phyloP scores from a whole-genome alignment of 306 rosid genomes.

The Dryas octopetala region DNA sequence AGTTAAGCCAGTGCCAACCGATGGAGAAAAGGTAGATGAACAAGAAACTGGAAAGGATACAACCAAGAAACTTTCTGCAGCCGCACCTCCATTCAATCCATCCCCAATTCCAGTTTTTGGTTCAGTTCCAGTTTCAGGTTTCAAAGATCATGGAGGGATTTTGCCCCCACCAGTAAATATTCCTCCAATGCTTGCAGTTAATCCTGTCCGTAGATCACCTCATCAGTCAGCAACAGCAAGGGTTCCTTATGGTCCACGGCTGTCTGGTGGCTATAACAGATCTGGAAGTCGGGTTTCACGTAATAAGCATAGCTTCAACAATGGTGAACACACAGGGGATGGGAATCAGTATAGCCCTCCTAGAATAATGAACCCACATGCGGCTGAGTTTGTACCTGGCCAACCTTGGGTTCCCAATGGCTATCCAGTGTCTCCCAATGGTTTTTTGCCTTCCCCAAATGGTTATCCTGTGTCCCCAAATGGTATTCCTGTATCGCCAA shows the following conservation, averaged over 20 bases:
- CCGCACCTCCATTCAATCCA: slow-evolving; percentile 96
- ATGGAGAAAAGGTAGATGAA: slow-evolving; percentile 71
- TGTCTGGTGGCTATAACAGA: slow-evolving; percentile 85
- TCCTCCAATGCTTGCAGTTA: slow-evolving; percentile 79
- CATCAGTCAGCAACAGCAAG: slow-evolving; percentile 97
- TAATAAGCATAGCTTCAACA: slow-evolving; percentile 52
- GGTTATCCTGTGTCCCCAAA: slow-evolving; percentile 44
- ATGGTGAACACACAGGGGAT: slow-evolving; percentile 58
- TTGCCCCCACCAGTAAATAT: slow-evolving; percentile 90
- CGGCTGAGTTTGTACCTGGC: slow-evolving; percentile 86
- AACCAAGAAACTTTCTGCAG: slow-evolving; percentile 92
- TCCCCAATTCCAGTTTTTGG: slow-evolving; percentile 79
- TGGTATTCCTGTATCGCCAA: slow-evolving; percentile 37
- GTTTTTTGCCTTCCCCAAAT: slow-evolving; percentile 36
- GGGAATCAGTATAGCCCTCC: slow-evolving; percentile 74
- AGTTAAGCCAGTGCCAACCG: slow-evolving; percentile 37
- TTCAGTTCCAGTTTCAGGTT: slow-evolving; percentile 69
- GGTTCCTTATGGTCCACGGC: slow-evolving; percentile 95
- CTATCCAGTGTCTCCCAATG: slow-evolving; percentile 68
- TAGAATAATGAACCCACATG: slow-evolving; percentile 90
- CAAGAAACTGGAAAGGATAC: slow-evolving; percentile 73
- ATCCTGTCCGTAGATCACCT: slow-evolving; percentile 80
- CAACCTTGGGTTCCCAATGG: slow-evolving; percentile 86
- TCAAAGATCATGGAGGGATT: slow-evolving; percentile 85
- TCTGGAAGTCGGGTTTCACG: slow-evolving; percentile 79